phyloP scores from a whole-genome alignment of 1,284 basidiomycete genomes.

The Heterobasidion irregulare region DNA sequence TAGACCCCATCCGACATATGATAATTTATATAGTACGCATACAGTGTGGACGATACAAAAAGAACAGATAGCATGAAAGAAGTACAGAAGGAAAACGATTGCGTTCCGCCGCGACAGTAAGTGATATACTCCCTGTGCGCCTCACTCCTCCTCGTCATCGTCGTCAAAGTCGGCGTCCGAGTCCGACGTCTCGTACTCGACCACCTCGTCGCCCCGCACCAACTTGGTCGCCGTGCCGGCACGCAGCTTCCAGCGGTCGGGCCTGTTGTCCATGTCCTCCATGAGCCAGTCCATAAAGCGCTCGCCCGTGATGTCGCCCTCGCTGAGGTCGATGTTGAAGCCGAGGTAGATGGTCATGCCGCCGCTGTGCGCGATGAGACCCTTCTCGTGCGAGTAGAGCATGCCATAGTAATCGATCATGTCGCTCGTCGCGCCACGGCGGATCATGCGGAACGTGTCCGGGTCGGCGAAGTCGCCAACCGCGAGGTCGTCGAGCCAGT shows the following conservation, averaged over 20 bases:
- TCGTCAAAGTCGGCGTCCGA: constrained; percentile 29
- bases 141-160: constrained; percentile 1
- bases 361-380: constrained; percentile 33
- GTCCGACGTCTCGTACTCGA: constrained; percentile 42
- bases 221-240: constrained; percentile 35
- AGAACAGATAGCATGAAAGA: neutral
- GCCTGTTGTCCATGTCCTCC: constrained; percentile 36
- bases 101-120: neutral
- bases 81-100: neutral
- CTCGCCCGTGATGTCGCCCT: constrained; percentile 41
- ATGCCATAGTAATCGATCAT: constrained; percentile 53
- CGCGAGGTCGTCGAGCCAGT: neutral
- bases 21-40: no score
- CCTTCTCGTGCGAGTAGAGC: constrained; percentile 42
- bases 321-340: constrained; percentile 50
- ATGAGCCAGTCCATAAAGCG: constrained; percentile 40
- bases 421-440: constrained; percentile 48
- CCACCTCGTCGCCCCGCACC: constrained; percentile 32
- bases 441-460: constrained; percentile 26
- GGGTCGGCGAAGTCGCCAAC: neutral
- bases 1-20: neutral
- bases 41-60: no score
- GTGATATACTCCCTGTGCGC: no score
- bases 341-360: constrained; percentile 47
- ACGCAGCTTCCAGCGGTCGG: constrained; percentile 41